These are phyloP conservation scores for Verticillium albo-atrum DNA, from an alignment of 2,329 filamentous ascomycete species.

Conservation along the genomic window DNA sequence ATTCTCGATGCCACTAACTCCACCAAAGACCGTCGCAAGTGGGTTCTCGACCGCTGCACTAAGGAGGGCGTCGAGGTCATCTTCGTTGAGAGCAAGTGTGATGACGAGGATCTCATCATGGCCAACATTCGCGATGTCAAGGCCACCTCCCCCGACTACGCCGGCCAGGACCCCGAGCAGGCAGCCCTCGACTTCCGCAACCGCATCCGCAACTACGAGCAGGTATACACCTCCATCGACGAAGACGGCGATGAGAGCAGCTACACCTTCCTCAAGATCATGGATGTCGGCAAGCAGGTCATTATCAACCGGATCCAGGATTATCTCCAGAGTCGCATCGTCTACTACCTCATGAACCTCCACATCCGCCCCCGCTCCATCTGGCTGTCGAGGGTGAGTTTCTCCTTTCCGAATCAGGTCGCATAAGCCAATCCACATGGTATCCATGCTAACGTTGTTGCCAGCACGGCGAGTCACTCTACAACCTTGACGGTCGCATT, in stretches of 20 bases:
- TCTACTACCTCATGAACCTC: conserved; percentile 98
- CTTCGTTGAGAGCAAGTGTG: conserved; percentile 96
- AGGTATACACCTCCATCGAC: conserved; percentile 91
- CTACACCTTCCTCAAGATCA: conserved; percentile 94
- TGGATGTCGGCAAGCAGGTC: conserved; percentile 91
- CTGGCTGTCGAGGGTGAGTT: conserved; percentile 86
- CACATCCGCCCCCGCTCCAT: conserved; percentile 96
- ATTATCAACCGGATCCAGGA: conserved; percentile 98
- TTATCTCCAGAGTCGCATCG: conserved; percentile 91
- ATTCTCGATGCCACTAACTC: conserved; percentile 97
- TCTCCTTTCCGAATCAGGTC: background rate
- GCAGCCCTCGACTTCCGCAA: conserved; percentile 90
- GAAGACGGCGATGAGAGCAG: conserved; percentile 73
- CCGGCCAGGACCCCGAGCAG: conserved; percentile 86
- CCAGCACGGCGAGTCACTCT: conserved; percentile 93
- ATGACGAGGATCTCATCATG: conserved; percentile 95
- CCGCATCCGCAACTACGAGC: conserved; percentile 95
- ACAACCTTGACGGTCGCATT: conserved; percentile 85
- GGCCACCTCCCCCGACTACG: conserved; percentile 91
- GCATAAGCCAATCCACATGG: too few species aligned
- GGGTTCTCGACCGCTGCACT: conserved; percentile 80
- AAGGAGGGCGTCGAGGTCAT: conserved; percentile 80
- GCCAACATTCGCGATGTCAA: conserved; percentile 97
- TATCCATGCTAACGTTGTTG: too few species aligned
- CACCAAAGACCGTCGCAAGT: conserved; percentile 81